phyloP scores from a whole-genome alignment of 352 stramenopile genomes.

The Phytophthora brassicae region DNA sequence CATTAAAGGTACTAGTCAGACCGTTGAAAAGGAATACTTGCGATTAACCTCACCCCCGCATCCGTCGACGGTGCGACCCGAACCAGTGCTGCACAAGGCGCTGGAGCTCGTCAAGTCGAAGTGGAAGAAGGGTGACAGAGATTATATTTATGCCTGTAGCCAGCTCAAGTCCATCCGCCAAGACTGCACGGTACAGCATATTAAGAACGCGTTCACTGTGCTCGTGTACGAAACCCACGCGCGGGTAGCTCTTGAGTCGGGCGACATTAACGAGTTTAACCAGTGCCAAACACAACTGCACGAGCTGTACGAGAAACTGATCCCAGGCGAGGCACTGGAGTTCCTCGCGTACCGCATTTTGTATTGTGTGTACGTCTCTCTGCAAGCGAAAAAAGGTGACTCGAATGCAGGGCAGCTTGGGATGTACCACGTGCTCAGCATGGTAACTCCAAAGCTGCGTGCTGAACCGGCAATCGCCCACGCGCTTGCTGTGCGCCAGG shows the following conservation, averaged over 20 bases:
- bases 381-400: constrained; percentile 86
- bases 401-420: constrained; percentile 82
- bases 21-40: constrained; percentile 98
- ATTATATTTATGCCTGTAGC: constrained; percentile 96
- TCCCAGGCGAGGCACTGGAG: constrained; percentile 75
- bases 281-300: constrained; percentile 91
- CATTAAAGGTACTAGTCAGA: constrained; percentile 94
- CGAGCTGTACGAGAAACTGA: constrained; percentile 83
- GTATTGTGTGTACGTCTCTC: constrained; percentile 89
- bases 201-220: constrained; percentile 97
- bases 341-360: constrained; percentile 89
- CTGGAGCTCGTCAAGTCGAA: constrained; percentile 85
- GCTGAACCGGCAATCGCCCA: constrained; percentile 60
- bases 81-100: constrained; percentile 90
- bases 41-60: constrained; percentile 95
- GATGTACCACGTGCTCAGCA: constrained; percentile 81
- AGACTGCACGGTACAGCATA: constrained; percentile 97
- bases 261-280: constrained; percentile 97
- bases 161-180: constrained; percentile 99
- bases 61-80: constrained; percentile 93
- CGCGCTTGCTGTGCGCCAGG: constrained; percentile 76
- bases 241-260: constrained; percentile 93
- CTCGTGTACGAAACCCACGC: constrained; percentile 98
- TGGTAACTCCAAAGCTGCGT: constrained; percentile 54
- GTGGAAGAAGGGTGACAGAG: constrained; percentile 83